Evolutionary conservation across 768 basidiomycete genomes (phyloP).

Genomic region (Russula griseocarnosa): DNA sequence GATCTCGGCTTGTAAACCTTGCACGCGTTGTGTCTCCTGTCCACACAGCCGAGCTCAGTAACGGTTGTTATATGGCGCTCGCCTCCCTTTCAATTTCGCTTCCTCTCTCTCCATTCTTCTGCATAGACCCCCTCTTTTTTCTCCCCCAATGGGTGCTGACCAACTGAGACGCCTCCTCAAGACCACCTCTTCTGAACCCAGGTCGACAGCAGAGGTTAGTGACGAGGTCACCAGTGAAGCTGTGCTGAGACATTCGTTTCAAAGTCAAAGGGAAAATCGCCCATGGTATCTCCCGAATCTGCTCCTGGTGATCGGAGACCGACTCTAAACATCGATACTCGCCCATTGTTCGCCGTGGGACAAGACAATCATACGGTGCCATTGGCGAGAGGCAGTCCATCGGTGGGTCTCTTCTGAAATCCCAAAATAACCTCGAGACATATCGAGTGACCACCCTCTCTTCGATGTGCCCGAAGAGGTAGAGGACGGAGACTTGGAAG

Average conservation of each 20-base stretch:
- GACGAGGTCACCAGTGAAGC: background rate
- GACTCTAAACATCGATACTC: slow-evolving; percentile 18
- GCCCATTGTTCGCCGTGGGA: background rate
- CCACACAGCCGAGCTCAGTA: background rate
- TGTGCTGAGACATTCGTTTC: background rate
- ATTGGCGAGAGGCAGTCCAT: slow-evolving; percentile 3
- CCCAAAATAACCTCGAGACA: slow-evolving; percentile 18
- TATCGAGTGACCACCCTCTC: slow-evolving; percentile 16
- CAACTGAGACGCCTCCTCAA: slow-evolving; percentile 15
- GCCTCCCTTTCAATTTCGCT: slow-evolving; percentile 3
- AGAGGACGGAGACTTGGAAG: slow-evolving; percentile 21
- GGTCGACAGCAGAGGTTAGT: slow-evolving; percentile 16
- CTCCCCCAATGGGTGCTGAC: slow-evolving; percentile 5
- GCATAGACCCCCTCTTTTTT: background rate
- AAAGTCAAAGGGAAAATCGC: slow-evolving; percentile 23
- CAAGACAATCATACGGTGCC: slow-evolving; percentile 23
- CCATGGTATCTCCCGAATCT: background rate
- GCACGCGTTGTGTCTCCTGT: background rate
- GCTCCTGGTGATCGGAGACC: slow-evolving; percentile 11
- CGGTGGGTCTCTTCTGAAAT: background rate
- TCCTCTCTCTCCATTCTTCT: background rate
- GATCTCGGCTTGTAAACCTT: background rate
- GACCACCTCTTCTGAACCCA: background rate
- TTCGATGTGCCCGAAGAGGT: slow-evolving; percentile 25
- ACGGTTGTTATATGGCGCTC: slow-evolving; percentile 4